Conservation (phyloP, 2,329 filamentous ascomycete species). For the Stachybotrys chartarum region DNA sequence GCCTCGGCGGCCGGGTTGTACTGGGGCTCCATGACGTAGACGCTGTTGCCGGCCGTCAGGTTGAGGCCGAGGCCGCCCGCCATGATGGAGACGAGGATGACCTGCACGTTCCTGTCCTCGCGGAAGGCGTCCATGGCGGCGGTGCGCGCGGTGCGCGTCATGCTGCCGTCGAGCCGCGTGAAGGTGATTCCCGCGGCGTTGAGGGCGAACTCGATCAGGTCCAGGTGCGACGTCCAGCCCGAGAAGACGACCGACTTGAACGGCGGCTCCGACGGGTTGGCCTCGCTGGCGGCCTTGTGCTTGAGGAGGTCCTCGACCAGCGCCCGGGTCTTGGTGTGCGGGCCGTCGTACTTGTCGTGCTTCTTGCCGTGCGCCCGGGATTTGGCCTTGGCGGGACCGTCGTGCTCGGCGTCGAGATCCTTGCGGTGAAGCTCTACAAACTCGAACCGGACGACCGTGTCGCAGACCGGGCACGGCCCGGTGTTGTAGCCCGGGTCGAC, state of each 20-base stretch:
- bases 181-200: constrained; percentile 58
- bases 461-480: constrained; percentile 63
- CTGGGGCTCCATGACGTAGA: constrained; percentile 97
- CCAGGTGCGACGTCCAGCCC: constrained; percentile 90
- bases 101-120: constrained; percentile 60
- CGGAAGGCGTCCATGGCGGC: constrained; percentile 73
- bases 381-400: constrained; percentile 36
- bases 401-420: constrained; percentile 50
- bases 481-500: constrained; percentile 26
- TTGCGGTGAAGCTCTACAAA: constrained; percentile 63
- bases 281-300: constrained; percentile 55
- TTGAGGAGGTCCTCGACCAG: constrained; percentile 67
- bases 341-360: constrained; percentile 68
- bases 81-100: constrained; percentile 87
- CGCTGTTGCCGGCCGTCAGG: constrained; percentile 74
- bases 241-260: constrained; percentile 95
- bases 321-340: constrained; percentile 86
- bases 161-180: constrained; percentile 83
- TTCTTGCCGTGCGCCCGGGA: constrained; percentile 39
- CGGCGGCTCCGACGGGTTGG: constrained; percentile 58
- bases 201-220: constrained; percentile 82
- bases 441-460: constrained; percentile 51
- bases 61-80: constrained; percentile 91
- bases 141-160: constrained; percentile 68
- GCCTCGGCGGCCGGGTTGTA: constrained; percentile 95